Conservation (phyloP, 306 rosid species). For the Abrus pulchellus region DNA sequence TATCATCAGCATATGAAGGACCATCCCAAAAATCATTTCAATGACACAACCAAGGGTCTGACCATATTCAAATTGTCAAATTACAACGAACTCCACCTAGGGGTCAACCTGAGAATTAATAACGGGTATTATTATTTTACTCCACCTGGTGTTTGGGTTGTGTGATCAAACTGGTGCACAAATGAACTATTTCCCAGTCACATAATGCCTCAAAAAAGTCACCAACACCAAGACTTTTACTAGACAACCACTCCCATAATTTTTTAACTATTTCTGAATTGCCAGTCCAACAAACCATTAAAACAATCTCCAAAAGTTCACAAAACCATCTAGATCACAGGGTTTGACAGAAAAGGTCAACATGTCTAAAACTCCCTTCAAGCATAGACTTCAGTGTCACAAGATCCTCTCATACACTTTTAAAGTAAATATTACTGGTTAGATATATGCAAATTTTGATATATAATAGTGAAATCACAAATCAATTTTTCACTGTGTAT, state of each 20-base stretch:
- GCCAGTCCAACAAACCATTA: neutral
- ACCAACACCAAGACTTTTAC: conserved; percentile 21
- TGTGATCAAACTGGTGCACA: neutral
- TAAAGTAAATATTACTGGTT: neutral
- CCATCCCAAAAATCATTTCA: conserved; percentile 11
- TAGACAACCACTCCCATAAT: neutral
- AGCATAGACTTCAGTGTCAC: neutral
- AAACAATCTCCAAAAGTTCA: conserved; percentile 13
- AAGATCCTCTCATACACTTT: conserved; percentile 21
- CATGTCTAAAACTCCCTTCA: conserved; percentile 25
- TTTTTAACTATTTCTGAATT: neutral
- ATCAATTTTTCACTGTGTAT: neutral
- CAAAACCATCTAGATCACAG: conserved; percentile 15
- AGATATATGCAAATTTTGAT: neutral
- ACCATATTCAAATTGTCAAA: conserved; percentile 28
- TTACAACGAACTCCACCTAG: conserved; percentile 3
- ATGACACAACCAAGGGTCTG: conserved; percentile 9
- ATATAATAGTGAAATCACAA: neutral
- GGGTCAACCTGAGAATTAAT: conserved; percentile 15
- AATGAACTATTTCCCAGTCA: neutral
- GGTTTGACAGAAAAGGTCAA: conserved; percentile 27
- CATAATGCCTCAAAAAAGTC: neutral
- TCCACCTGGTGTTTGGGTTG: neutral
- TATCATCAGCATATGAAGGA: neutral
- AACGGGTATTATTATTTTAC: conserved; percentile 2